These are phyloP conservation scores for Kuraishia molischiana DNA, from an alignment of 805 yeast genomes.

Conservation along the genomic window DNA sequence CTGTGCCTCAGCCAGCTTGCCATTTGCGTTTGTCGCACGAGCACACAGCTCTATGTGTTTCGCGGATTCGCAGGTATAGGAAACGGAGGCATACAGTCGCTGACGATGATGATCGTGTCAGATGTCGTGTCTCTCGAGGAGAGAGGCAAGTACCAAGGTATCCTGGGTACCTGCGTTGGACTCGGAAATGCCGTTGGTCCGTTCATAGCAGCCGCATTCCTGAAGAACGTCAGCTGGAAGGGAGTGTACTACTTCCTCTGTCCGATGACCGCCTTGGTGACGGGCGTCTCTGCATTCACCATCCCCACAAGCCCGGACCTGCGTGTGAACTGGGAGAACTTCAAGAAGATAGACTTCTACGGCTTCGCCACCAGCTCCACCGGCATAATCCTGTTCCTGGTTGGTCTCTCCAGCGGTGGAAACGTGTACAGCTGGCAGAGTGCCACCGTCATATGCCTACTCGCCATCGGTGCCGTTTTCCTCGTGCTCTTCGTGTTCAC, in stretches of 20 bases:
- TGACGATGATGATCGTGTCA: constrained; percentile 42
- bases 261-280: constrained; percentile 28
- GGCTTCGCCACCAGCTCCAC: constrained; percentile 42
- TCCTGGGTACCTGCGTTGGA: constrained; percentile 40
- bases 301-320: constrained; percentile 25
- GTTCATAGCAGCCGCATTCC: constrained; percentile 40
- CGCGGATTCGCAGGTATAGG: constrained; percentile 50
- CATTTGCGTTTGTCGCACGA: constrained; percentile 40
- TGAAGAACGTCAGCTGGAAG: constrained; percentile 35
- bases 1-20: constrained; percentile 35
- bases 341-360: constrained; percentile 38
- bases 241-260: constrained; percentile 39
- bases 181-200: constrained; percentile 49
- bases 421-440: constrained; percentile 46
- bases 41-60: constrained; percentile 38
- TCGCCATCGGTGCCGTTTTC: constrained; percentile 31
- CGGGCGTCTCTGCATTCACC: constrained; percentile 17
- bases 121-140: constrained; percentile 44
- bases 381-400: constrained; percentile 36
- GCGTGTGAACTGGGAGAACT: constrained; percentile 23
- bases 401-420: constrained; percentile 60
- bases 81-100: constrained; percentile 39
- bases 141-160: constrained; percentile 50
- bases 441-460: constrained; percentile 27
- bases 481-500: constrained; percentile 33